Evolutionary conservation across 768 basidiomycete species (phyloP).

Genomic region (Calvatia gigantea): DNA sequence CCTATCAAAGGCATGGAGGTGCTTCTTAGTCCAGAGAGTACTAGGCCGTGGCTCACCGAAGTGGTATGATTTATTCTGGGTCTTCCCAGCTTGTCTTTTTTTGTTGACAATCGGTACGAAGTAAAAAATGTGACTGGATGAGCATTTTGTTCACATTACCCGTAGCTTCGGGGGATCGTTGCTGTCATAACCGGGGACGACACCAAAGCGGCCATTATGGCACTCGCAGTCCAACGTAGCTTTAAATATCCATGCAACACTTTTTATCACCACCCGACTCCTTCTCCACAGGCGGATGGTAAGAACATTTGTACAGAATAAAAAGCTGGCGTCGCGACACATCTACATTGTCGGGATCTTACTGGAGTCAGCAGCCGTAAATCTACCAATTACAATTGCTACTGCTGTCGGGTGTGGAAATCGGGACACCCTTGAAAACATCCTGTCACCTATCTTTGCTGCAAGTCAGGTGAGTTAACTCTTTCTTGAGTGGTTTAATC

Average conservation of each 20-base stretch:
- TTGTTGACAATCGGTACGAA: too few relatives aligned
- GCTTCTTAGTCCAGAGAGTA: too few relatives aligned
- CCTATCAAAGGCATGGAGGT: too few relatives aligned
- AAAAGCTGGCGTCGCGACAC: neutral
- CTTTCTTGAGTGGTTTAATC: neutral
- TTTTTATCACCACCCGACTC: neutral
- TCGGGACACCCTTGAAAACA: neutral
- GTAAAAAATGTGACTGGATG: too few relatives aligned
- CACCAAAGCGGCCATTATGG: too few relatives aligned
- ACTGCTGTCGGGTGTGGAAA: neutral
- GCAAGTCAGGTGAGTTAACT: neutral
- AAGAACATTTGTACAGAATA: neutral
- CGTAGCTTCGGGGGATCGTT: too few relatives aligned
- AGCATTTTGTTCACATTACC: too few relatives aligned
- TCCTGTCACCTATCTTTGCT: neutral
- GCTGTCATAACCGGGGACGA: too few relatives aligned
- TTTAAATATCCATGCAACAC: neutral
- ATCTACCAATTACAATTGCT: neutral
- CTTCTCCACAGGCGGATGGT: neutral
- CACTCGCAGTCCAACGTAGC: too few relatives aligned
- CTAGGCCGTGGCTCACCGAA: too few relatives aligned
- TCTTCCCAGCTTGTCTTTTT: too few relatives aligned
- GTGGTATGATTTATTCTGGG: too few relatives aligned
- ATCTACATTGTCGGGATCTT: neutral
- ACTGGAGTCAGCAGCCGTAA: neutral